phyloP scores from a whole-genome alignment of 2,329 filamentous ascomycete genomes.

The Myriosclerotinia scirpicola region DNA sequence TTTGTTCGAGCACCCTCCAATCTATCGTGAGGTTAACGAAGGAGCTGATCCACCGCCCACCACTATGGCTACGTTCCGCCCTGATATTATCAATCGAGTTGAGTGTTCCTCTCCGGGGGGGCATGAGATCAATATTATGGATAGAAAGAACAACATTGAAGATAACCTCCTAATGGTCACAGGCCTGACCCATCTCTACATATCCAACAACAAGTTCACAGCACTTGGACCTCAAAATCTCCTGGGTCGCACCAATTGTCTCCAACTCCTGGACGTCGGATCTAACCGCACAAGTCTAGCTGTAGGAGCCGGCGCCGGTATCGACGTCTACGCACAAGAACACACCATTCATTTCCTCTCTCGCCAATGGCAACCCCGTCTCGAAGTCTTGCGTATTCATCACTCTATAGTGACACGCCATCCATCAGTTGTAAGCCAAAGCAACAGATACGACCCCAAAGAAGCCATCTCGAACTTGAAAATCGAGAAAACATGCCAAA shows the following conservation, averaged over 20 bases:
- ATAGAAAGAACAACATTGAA: conserved; percentile 33
- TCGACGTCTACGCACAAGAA: not conserved
- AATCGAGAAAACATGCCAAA: conserved; percentile 42
- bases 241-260: conserved; percentile 44
- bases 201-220: conserved; percentile 53
- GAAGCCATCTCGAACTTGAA: conserved; percentile 37
- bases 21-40: conserved; percentile 1
- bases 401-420: conserved; percentile 60
- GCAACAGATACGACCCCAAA: conserved; percentile 1
- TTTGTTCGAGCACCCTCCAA: conserved; percentile 40
- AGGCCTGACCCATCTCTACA: conserved; percentile 55
- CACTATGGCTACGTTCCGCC: not conserved
- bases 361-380: conserved; percentile 39
- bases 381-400: conserved; percentile 55
- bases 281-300: conserved; percentile 34
- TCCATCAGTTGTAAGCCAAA: conserved; percentile 42
- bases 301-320: not conserved
- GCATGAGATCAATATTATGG: conserved; percentile 38
- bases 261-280: conserved; percentile 56
- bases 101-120: not conserved
- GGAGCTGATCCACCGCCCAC: not conserved
- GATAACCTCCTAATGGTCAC: conserved; percentile 45
- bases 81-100: not conserved
- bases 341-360: not conserved
- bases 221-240: conserved; percentile 47